Conservation (phyloP, 768 basidiomycete genomes). For the Trametes gibbosa region DNA sequence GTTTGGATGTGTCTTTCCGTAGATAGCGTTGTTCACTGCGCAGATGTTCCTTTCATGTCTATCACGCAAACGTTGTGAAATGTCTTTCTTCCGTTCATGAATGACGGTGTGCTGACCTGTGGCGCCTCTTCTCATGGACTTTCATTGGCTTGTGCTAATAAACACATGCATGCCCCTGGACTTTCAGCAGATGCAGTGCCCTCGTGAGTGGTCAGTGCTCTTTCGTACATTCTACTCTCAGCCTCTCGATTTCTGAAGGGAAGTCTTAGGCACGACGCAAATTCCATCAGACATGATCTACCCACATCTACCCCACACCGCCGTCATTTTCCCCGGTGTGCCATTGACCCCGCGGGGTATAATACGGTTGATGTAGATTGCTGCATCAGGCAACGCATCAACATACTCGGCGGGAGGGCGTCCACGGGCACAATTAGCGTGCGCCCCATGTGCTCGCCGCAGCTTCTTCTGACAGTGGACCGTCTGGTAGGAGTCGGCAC, state of each 20-base stretch:
- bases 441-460: slow-evolving; percentile 5
- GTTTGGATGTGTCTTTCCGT: slow-evolving; percentile 7
- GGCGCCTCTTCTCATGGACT: too few relatives aligned
- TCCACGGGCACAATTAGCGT: slow-evolving; percentile 7
- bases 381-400: slow-evolving; percentile 5
- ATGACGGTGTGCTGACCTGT: background rate
- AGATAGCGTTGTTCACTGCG: background rate
- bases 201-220: background rate
- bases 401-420: background rate
- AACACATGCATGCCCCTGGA: background rate
- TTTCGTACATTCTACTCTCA: background rate
- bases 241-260: too few relatives aligned
- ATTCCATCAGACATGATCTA: background rate
- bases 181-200: background rate
- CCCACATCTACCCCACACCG: background rate
- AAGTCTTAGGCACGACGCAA: background rate
- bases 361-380: background rate
- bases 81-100: background rate
- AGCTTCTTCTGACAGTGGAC: background rate
- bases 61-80: background rate
- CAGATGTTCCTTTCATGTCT: background rate
- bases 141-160: too few relatives aligned
- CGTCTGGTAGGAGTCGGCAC: background rate
- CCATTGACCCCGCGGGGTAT: background rate
- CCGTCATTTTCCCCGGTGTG: background rate